Percentiles rank a stretch among this genome's conserved stretches.
Conservation (phyloP, 192 early-diverging fungal species). For the Chytriomyces sp. region DNA sequence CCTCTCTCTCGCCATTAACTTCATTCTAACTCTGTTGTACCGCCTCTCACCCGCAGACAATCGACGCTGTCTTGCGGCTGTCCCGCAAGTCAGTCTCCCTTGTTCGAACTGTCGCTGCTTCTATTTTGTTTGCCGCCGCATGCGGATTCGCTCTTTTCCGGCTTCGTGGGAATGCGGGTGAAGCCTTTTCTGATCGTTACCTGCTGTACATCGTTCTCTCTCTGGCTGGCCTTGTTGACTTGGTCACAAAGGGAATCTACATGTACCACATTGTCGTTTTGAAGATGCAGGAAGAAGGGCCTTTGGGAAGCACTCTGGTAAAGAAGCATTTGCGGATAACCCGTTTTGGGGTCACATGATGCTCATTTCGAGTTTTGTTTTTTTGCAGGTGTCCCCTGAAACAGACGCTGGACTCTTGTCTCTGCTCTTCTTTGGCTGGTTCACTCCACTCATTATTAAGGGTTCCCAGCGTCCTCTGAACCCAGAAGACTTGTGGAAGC, state of each 20-base stretch:
- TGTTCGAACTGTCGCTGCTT: neutral
- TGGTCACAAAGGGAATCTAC: neutral
- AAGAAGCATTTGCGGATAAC: neutral
- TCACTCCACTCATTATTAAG: slow-evolving; percentile 62
- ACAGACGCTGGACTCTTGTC: slow-evolving; percentile 43
- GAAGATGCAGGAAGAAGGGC: neutral
- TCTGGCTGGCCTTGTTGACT: neutral
- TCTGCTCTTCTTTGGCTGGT: slow-evolving; percentile 60
- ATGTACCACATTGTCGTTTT: neutral
- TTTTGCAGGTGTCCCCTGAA: slow-evolving; percentile 26
- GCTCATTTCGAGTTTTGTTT: neutral
- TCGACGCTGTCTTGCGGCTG: neutral
- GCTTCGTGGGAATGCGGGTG: neutral
- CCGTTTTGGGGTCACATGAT: neutral
- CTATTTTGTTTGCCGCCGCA: neutral
- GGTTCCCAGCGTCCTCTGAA: slow-evolving; percentile 61
- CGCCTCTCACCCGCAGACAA: neutral
- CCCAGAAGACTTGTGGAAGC: slow-evolving; percentile 62
- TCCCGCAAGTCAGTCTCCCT: neutral
- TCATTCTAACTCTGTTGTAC: too few relatives aligned
- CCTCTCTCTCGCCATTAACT: too few relatives aligned
- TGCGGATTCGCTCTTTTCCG: neutral
- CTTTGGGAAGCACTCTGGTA: neutral
- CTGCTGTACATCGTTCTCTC: neutral
- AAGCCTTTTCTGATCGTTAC: neutral